phyloP scores from a whole-genome alignment of 805 yeast genomes.

The Teunomyces gatunensis region DNA sequence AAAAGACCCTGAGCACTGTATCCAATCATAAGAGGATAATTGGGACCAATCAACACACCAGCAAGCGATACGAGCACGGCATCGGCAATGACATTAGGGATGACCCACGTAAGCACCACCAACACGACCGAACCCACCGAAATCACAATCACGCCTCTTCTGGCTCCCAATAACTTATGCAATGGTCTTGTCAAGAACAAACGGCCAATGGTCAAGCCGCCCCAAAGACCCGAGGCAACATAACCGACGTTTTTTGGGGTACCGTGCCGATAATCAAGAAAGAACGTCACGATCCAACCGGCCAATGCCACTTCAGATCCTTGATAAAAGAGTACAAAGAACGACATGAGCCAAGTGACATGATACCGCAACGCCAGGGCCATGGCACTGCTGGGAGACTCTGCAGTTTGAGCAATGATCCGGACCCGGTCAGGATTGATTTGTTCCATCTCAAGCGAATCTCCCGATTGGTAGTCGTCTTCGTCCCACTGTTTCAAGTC shows the following conservation, averaged over 20 bases:
- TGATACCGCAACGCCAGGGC: constrained; percentile 37
- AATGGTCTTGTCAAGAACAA: constrained; percentile 44
- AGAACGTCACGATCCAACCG: constrained; percentile 67
- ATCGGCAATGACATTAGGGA: constrained; percentile 43
- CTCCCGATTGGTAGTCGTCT: constrained; percentile 7
- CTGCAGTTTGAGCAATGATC: neutral
- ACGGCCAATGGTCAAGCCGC: constrained; percentile 66
- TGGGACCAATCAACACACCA: constrained; percentile 67
- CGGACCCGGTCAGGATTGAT: neutral
- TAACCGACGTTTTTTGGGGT: constrained; percentile 50
- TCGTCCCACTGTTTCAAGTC: constrained; percentile 41
- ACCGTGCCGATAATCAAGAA: constrained; percentile 53
- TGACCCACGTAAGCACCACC: constrained; percentile 47
- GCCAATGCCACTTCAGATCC: constrained; percentile 71
- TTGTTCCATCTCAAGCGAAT: neutral
- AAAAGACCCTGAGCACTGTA: constrained; percentile 39
- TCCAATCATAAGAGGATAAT: constrained; percentile 54
- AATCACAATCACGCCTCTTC: constrained; percentile 41
- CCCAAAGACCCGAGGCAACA: constrained; percentile 70
- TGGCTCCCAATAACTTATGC: constrained; percentile 40
- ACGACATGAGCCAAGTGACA: constrained; percentile 48
- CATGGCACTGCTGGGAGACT: constrained; percentile 26
- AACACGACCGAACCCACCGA: constrained; percentile 33
- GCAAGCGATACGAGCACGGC: constrained; percentile 47
- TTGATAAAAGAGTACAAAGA: constrained; percentile 58